Evolutionary conservation across 2,329 filamentous ascomycete genomes (phyloP).

Genomic region (Colletotrichum sansevieriae): DNA sequence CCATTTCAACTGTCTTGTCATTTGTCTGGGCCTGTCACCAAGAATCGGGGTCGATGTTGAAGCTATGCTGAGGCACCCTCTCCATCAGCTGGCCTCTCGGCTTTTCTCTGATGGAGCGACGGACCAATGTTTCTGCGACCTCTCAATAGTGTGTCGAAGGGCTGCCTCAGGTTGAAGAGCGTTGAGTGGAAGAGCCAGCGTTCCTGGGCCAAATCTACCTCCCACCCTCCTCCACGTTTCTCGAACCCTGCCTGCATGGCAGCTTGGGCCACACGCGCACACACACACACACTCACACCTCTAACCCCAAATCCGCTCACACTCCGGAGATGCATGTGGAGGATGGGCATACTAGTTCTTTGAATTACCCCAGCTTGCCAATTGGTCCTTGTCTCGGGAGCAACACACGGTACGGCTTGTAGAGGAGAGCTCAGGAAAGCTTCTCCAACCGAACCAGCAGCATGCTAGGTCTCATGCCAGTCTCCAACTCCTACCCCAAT

Average conservation of each 20-base stretch:
- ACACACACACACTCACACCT: constrained; percentile 3
- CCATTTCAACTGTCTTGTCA: constrained; percentile 21
- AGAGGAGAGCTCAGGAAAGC: neutral
- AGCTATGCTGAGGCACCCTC: constrained; percentile 27
- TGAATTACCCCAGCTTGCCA: constrained; percentile 20
- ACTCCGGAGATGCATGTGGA: constrained; percentile 4
- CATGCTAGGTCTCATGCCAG: constrained; percentile 3
- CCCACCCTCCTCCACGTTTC: constrained; percentile 25
- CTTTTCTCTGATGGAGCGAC: constrained; percentile 6
- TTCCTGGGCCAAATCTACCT: constrained; percentile 28
- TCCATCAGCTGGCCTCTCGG: constrained; percentile 5
- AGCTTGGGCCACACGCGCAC: constrained; percentile 25
- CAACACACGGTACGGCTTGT: constrained; percentile 28
- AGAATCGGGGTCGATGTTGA: constrained; percentile 26
- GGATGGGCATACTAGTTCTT: constrained; percentile 1
- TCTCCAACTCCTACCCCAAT: constrained; percentile 37
- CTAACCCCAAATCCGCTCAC: constrained; percentile 24
- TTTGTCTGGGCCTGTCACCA: constrained; percentile 19
- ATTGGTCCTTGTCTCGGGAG: constrained; percentile 4
- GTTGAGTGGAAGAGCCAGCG: constrained; percentile 14
- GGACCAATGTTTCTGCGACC: constrained; percentile 3
- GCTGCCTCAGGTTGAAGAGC: constrained; percentile 2
- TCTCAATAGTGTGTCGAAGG: constrained; percentile 8
- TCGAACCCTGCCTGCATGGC: constrained; percentile 39
- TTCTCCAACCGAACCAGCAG: constrained; percentile 28